Percentiles rank a stretch among this genome's conserved stretches.
These are phyloP conservation scores for Lactuca sativa DNA, from an alignment of 129 eudicot species.

Conservation along the genomic window DNA sequence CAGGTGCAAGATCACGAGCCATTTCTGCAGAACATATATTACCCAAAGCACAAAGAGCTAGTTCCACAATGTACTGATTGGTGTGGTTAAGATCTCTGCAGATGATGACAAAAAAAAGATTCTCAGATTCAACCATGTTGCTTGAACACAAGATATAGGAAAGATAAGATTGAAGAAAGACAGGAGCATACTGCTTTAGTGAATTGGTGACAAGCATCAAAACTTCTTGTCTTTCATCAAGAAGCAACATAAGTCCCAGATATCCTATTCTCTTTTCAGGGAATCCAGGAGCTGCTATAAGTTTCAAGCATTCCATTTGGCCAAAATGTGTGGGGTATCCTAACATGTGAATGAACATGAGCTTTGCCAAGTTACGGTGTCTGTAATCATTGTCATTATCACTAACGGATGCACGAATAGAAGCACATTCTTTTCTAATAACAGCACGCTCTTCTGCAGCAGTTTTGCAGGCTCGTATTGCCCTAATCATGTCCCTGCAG, in stretches of 20 bases:
- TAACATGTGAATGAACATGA: slow-evolving; percentile 99
- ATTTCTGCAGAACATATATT: slow-evolving; percentile 96
- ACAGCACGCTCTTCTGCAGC: slow-evolving; percentile 99
- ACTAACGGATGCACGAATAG: slow-evolving; percentile 94
- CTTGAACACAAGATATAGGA: slow-evolving; percentile 12
- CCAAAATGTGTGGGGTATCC: slow-evolving; percentile 99
- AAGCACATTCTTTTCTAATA: slow-evolving; percentile 98
- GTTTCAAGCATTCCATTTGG: slow-evolving; percentile 99
- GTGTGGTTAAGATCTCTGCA: slow-evolving; percentile 90
- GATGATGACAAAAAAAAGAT: slow-evolving; percentile 14
- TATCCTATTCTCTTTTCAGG: slow-evolving; percentile 99
- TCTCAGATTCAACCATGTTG: slow-evolving; percentile 4
- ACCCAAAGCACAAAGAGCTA: slow-evolving; percentile 98
- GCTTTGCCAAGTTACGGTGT: slow-evolving; percentile 99
- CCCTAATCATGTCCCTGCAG: slow-evolving; percentile 99
- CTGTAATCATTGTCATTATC: slow-evolving; percentile 88
- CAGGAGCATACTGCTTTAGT: slow-evolving; percentile 80
- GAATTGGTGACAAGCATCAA: slow-evolving; percentile 98
- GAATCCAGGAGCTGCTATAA: slow-evolving; percentile 96
- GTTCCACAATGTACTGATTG: slow-evolving; percentile 94
- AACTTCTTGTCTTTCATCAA: slow-evolving; percentile 99
- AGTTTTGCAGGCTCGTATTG: slow-evolving; percentile 99
- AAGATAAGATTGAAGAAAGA: neutral
- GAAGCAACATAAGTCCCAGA: slow-evolving; percentile 98
- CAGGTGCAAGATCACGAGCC: slow-evolving; percentile 99